Evolutionary conservation across 2,329 filamentous ascomycete genomes (phyloP).

Genomic region (Diaporthe caulivora): DNA sequence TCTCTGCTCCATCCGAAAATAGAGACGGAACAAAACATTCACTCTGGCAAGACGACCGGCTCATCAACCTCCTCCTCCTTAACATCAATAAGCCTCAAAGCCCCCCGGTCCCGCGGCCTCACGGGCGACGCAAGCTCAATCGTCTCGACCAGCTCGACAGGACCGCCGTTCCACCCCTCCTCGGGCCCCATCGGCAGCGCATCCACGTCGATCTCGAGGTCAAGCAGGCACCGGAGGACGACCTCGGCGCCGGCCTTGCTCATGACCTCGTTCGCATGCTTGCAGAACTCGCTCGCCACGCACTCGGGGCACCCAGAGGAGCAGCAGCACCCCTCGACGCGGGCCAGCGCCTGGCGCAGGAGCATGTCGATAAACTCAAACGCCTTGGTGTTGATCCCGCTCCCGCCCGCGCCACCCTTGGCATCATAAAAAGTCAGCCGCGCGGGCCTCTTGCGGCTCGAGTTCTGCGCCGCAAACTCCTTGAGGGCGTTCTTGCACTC

Average conservation of each 20-base stretch:
- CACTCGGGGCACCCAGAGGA: constrained; percentile 89
- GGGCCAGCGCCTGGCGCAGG: constrained; percentile 78
- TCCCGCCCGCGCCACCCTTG: constrained; percentile 86
- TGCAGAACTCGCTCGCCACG: constrained; percentile 86
- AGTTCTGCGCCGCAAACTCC: constrained; percentile 81
- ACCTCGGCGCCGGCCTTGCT: constrained; percentile 90
- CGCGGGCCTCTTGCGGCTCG: constrained; percentile 83
- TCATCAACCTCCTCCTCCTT: constrained; percentile 44
- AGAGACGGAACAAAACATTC: not conserved
- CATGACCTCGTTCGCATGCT: constrained; percentile 90
- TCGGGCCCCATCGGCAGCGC: constrained; percentile 88
- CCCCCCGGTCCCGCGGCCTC: constrained; percentile 50
- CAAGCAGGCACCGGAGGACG: constrained; percentile 81
- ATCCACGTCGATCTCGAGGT: constrained; percentile 84
- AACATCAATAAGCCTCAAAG: constrained; percentile 40
- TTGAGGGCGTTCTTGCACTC: constrained; percentile 93
- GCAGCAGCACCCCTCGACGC: constrained; percentile 83
- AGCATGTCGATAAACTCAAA: constrained; percentile 92
- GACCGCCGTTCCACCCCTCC: constrained; percentile 72
- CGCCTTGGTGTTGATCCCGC: constrained; percentile 90
- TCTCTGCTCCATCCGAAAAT: too few relatives aligned
- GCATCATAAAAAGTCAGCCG: constrained; percentile 95
- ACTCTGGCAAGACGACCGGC: not conserved
- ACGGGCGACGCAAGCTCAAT: constrained; percentile 81
- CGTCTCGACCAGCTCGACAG: constrained; percentile 91